phyloP scores from a whole-genome alignment of 2,329 filamentous ascomycete genomes.

The Sphaerulina musiva region DNA sequence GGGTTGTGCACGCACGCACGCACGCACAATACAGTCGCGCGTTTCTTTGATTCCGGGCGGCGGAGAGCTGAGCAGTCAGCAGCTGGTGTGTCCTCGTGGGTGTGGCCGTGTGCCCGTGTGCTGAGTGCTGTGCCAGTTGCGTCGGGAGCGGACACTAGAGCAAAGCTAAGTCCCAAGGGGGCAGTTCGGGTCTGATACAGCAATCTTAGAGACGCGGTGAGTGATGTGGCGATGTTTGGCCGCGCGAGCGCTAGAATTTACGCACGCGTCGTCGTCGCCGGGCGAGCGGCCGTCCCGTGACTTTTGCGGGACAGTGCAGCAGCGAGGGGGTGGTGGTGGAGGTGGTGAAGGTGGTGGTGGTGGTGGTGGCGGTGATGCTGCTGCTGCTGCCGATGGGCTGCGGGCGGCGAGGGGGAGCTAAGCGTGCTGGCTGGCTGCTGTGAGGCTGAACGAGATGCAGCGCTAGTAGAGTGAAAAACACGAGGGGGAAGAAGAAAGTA shows the following conservation, averaged over 20 bases:
- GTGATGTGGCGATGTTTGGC: slow-evolving; percentile 4
- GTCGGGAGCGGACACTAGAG: slow-evolving; percentile 14
- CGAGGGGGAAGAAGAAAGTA: slow-evolving; percentile 4
- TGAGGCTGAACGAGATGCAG: slow-evolving; percentile 14
- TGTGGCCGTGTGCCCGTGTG: neutral
- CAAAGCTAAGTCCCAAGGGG: slow-evolving; percentile 9
- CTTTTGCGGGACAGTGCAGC: neutral
- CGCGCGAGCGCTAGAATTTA: neutral
- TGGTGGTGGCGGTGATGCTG: neutral
- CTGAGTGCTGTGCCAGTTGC: slow-evolving; percentile 4
- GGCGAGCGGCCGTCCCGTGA: neutral
- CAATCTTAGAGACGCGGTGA: slow-evolving; percentile 8
- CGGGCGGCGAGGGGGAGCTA: no score
- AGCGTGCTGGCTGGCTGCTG: neutral
- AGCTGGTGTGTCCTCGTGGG: neutral
- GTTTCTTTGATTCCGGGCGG: neutral
- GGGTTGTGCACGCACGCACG: neutral
- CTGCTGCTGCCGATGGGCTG: no score
- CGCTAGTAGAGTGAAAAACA: slow-evolving; percentile 8
- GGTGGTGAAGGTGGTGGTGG: no score
- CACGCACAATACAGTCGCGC: neutral
- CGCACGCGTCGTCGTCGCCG: neutral
- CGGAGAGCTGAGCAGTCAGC: neutral
- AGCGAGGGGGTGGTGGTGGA: no score
- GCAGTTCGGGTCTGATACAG: slow-evolving; percentile 9